These are phyloP conservation scores for Saprolegnia parasitica DNA, from an alignment of 352 stramenopile genomes.

Conservation along the genomic window DNA sequence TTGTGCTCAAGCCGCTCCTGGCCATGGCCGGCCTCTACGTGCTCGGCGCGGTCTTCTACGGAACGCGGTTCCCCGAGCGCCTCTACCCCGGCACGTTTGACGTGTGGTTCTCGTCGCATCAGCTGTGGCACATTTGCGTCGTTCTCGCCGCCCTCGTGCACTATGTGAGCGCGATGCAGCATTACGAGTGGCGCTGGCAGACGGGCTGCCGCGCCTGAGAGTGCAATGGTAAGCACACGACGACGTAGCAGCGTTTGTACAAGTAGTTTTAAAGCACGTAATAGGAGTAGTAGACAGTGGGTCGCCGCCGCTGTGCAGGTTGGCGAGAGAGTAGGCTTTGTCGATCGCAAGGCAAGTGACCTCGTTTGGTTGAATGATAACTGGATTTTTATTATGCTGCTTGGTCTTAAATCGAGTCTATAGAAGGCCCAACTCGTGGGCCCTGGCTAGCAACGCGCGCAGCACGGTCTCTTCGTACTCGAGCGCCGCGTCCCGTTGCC, in stretches of 20 bases:
- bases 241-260: neutral
- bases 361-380: too few species aligned
- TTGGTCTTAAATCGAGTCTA: too few species aligned
- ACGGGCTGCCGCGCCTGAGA: constrained; percentile 42
- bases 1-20: constrained; percentile 75
- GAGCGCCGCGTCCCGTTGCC: too few species aligned
- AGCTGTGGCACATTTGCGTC: constrained; percentile 86
- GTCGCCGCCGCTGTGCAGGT: too few species aligned
- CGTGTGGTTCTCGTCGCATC: constrained; percentile 81
- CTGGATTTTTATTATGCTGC: too few species aligned
- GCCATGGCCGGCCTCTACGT: constrained; percentile 78
- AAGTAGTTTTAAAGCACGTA: too few species aligned
- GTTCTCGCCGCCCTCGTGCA: constrained; percentile 80
- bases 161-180: constrained; percentile 75
- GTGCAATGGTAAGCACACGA: neutral
- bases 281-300: constrained; percentile 24
- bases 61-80: constrained; percentile 77
- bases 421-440: too few species aligned
- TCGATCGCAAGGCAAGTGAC: too few species aligned
- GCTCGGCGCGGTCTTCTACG: constrained; percentile 77
- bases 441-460: too few species aligned
- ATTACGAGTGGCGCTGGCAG: constrained; percentile 84
- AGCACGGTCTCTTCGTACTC: too few species aligned
- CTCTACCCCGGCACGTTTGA: constrained; percentile 82
- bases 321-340: too few species aligned